Evolutionary conservation across 495 filamentous ascomycete species (phyloP).

Genomic region (Annulohypoxylon moriforme): DNA sequence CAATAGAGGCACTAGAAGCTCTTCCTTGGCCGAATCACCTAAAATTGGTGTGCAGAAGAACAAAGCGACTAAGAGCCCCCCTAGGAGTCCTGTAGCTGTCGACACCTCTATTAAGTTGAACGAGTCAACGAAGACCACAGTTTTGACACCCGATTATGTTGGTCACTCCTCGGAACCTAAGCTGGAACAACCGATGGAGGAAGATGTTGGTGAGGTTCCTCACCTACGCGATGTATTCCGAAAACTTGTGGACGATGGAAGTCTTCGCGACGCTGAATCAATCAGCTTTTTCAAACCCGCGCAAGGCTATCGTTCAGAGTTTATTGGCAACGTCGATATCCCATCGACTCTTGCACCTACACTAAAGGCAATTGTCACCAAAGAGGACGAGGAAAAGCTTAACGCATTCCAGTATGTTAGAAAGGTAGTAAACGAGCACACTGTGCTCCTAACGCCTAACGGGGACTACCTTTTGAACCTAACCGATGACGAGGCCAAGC

Average conservation of each 20-base stretch:
- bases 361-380: slow-evolving; percentile 62
- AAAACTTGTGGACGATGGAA: slow-evolving; percentile 36
- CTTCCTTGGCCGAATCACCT: slow-evolving; percentile 37
- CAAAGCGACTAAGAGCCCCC: slow-evolving; percentile 38
- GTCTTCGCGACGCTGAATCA: slow-evolving; percentile 39
- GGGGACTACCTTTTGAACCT: slow-evolving; percentile 83
- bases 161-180: slow-evolving; percentile 41
- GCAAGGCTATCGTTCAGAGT: slow-evolving; percentile 42
- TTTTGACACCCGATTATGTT: slow-evolving; percentile 48
- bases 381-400: slow-evolving; percentile 62
- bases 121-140: slow-evolving; percentile 50
- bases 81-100: slow-evolving; percentile 35
- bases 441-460: slow-evolving; percentile 79
- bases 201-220: slow-evolving; percentile 48
- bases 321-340: slow-evolving; percentile 7
- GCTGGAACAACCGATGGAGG: slow-evolving; percentile 44
- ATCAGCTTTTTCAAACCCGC: slow-evolving; percentile 47
- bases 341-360: slow-evolving; percentile 45
- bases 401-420: slow-evolving; percentile 62
- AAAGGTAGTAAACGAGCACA: slow-evolving; percentile 60
- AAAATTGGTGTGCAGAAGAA: slow-evolving; percentile 33
- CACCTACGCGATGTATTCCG: slow-evolving; percentile 48
- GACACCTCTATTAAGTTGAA: slow-evolving; percentile 50
- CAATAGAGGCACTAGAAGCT: slow-evolving; percentile 10
- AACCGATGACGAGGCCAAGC: slow-evolving; percentile 77